A percentile compares a stretch with the other conserved stretches of the same genome.
Evolutionary conservation across 139 green algal genomes (phyloP).

Genomic region (Auxenochlorella pyrenoidosa): DNA sequence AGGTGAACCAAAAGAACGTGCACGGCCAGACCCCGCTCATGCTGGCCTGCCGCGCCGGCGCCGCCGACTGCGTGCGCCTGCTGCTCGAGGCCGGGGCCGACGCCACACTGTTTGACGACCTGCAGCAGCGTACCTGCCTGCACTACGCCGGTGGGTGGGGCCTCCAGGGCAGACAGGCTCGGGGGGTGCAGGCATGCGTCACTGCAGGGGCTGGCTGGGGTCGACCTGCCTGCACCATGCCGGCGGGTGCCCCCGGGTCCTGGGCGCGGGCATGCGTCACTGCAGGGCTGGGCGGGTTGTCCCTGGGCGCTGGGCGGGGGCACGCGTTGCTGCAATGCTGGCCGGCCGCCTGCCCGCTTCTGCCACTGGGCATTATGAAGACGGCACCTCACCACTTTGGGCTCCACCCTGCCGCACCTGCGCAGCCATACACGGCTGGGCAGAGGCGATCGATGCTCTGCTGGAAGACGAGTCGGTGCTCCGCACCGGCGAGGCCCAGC

Average conservation of each 20-base stretch:
- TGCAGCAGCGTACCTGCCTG: conserved; percentile 30
- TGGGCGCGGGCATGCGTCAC: too few species aligned
- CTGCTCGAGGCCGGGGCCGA: conserved; percentile 31
- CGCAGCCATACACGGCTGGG: conserved; percentile 28
- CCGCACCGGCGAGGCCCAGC: not conserved
- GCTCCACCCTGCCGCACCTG: not conserved
- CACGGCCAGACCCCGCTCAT: conserved; percentile 49
- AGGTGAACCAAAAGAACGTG: conserved; percentile 40
- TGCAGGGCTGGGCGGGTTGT: too few species aligned
- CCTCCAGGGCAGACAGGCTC: too few species aligned
- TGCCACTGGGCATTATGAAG: too few species aligned
- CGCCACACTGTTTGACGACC: conserved; percentile 32
- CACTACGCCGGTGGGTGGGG: conserved; percentile 35
- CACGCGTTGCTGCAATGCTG: too few species aligned
- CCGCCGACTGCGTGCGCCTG: conserved; percentile 1
- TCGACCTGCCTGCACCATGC: too few species aligned
- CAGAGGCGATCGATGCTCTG: conserved; percentile 17
- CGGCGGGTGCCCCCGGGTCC: too few species aligned
- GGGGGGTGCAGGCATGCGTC: too few species aligned
- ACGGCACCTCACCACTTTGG: not conserved
- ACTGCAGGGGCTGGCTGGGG: too few species aligned
- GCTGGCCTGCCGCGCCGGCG: conserved; percentile 39
- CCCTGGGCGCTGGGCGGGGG: too few species aligned
- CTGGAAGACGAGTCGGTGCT: conserved; percentile 27
- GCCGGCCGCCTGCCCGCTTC: too few species aligned